These are phyloP conservation scores for Neurospora sp. DNA, from an alignment of 2,329 filamentous ascomycete genomes.

Conservation along the genomic window DNA sequence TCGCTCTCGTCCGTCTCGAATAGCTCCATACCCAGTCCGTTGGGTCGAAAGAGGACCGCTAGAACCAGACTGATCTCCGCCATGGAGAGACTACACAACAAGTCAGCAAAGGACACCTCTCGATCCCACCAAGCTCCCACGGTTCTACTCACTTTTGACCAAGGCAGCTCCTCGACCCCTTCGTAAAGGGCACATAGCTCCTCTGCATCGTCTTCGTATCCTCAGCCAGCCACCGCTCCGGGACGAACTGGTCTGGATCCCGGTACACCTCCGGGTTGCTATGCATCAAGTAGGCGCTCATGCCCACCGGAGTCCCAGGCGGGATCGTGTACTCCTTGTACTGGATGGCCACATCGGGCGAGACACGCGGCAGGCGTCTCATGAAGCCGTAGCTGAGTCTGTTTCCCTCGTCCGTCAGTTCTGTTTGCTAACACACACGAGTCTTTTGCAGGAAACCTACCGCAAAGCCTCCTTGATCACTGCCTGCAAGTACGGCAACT, in stretches of 20 bases:
- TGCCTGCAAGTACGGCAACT: conserved; percentile 9
- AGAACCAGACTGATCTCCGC: conserved; percentile 9
- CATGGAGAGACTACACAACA: conserved; percentile 3
- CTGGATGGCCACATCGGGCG: conserved; percentile 11
- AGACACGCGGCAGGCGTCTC: conserved; percentile 11
- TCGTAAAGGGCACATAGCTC: conserved; percentile 5
- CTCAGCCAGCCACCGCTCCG: conserved; percentile 14
- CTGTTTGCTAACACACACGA: neutral
- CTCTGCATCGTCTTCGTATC: conserved; percentile 4
- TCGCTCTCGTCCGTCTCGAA: conserved; percentile 10
- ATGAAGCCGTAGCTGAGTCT: conserved; percentile 10
- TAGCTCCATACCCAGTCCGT: conserved; percentile 1
- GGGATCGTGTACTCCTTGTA: conserved; percentile 15
- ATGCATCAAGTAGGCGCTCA: conserved; percentile 11
- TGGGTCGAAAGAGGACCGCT: conserved; percentile 7
- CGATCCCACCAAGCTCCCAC: too few relatives aligned
- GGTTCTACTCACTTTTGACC: neutral
- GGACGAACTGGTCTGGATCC: conserved; percentile 9
- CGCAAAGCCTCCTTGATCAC: conserved; percentile 14
- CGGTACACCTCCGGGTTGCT: conserved; percentile 11
- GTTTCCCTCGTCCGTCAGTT: neutral
- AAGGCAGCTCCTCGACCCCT: conserved; percentile 5
- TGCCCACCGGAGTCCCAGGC: conserved; percentile 11
- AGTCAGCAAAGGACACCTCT: neutral
- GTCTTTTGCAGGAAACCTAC: neutral